These are phyloP conservation scores for Eragrostis curvula DNA, from an alignment of 176 grass and related monocot species.

Conservation along the genomic window DNA sequence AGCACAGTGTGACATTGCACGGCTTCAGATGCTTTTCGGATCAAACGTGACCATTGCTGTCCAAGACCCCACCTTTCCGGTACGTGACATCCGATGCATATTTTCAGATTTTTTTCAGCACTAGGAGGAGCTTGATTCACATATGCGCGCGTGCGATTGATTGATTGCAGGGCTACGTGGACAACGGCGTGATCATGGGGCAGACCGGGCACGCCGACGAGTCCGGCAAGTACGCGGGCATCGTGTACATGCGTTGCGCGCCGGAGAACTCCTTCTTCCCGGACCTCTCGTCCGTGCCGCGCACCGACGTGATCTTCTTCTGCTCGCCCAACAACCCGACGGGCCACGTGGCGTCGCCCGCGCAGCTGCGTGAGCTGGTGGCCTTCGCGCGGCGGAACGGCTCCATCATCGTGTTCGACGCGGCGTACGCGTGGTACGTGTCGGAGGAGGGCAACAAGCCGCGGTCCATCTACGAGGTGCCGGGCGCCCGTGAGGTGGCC, in stretches of 20 bases:
- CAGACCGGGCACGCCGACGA: constrained; percentile 63
- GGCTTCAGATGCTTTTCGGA: constrained; percentile 83
- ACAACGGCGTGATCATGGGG: constrained; percentile 89
- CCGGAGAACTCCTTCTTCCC: constrained; percentile 93
- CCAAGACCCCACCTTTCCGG: constrained; percentile 99
- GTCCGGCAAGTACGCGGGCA: constrained; percentile 60
- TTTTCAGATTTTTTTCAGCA: not conserved
- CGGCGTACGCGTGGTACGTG: constrained; percentile 77
- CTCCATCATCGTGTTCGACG: constrained; percentile 90
- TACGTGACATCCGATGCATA: constrained; percentile 3
- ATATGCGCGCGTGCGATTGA: too few species aligned
- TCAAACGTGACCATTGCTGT: constrained; percentile 77
- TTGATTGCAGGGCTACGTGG: constrained; percentile 72
- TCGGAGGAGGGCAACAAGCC: constrained; percentile 29
- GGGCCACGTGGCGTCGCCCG: constrained; percentile 68
- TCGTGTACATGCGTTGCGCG: constrained; percentile 79
- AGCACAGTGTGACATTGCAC: constrained; percentile 87
- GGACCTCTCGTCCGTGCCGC: constrained; percentile 64
- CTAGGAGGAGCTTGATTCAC: not conserved
- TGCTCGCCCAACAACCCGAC: constrained; percentile 99
- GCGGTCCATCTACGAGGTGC: constrained; percentile 89
- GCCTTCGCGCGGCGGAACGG: constrained; percentile 73
- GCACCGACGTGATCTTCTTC: constrained; percentile 95
- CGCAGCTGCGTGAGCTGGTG: constrained; percentile 78
- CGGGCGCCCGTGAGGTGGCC: constrained; percentile 87